phyloP scores from a whole-genome alignment of 176 grass and related monocot species.

The Coix lacrymajobi region DNA sequence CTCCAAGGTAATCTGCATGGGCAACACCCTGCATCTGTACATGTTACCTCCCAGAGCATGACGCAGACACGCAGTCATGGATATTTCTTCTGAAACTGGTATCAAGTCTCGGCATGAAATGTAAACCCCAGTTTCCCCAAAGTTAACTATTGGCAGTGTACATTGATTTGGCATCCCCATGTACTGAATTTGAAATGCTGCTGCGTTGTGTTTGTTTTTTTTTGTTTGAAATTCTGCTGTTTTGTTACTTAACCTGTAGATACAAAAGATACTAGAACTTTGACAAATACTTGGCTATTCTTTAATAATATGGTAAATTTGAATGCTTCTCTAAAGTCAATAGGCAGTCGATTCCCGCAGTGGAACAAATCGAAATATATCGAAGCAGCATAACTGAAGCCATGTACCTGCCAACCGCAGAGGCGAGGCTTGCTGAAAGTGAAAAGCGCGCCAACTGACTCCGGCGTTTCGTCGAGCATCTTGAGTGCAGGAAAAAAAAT shows the following conservation, averaged over 20 bases:
- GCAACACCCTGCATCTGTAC: neutral
- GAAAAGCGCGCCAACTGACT: neutral
- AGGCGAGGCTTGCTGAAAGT: neutral
- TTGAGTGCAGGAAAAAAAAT: neutral
- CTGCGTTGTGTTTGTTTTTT: neutral
- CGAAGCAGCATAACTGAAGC: neutral
- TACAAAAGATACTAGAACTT: neutral
- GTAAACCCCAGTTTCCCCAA: neutral
- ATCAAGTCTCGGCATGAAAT: neutral
- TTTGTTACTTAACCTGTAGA: neutral
- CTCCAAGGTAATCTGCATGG: constrained; percentile 8
- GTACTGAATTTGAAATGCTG: neutral
- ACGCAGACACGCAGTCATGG: neutral
- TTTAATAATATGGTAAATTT: too few species aligned
- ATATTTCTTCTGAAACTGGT: neutral
- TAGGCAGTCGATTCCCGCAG: neutral
- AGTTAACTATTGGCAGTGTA: neutral
- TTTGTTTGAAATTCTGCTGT: too few species aligned
- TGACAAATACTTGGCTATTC: neutral
- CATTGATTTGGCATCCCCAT: neutral
- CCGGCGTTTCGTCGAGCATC: neutral
- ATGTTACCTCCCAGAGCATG: neutral
- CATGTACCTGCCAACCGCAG: neutral
- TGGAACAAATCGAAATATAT: neutral
- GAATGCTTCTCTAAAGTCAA: neutral